These are phyloP conservation scores for Chlamydomonas sp. DNA, from an alignment of 139 green algal genomes.

Conservation along the genomic window DNA sequence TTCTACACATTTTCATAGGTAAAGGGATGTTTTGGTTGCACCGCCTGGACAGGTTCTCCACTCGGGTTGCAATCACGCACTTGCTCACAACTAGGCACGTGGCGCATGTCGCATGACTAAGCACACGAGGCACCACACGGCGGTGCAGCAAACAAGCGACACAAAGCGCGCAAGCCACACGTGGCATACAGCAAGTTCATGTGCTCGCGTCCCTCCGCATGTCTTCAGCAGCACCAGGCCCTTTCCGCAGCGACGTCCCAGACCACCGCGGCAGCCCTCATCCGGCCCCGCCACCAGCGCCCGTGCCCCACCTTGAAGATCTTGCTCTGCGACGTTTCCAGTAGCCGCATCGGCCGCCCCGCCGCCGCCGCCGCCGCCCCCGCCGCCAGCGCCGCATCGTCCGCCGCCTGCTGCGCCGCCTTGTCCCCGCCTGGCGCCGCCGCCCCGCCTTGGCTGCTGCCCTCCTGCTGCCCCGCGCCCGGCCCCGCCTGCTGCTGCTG, in stretches of 20 bases:
- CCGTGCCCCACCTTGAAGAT: conserved; percentile 81
- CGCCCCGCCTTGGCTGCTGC: neutral
- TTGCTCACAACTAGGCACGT: neutral
- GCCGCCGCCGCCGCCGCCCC: conserved; percentile 37
- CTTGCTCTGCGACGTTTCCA: conserved; percentile 83
- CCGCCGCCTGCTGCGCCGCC: conserved; percentile 63
- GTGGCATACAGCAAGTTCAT: no score
- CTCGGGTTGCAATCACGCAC: neutral
- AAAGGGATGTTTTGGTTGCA: neutral
- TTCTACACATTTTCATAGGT: neutral
- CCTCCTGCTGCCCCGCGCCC: no score
- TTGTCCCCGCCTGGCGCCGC: conserved; percentile 18
- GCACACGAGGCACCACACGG: no score
- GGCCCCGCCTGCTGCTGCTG: no score
- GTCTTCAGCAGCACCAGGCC: no score
- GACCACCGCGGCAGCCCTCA: no score
- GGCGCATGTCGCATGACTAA: neutral
- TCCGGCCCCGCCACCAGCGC: neutral
- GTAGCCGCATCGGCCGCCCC: conserved; percentile 74
- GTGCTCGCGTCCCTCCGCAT: no score
- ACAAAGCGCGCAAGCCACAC: no score
- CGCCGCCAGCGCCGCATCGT: conserved; percentile 49
- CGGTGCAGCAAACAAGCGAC: no score
- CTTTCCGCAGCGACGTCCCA: no score
- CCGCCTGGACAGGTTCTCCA: neutral